Base-by-base conservation (phyloP, 1,139 yeast genomes). In the Saccharomyces hybrid region DNA sequence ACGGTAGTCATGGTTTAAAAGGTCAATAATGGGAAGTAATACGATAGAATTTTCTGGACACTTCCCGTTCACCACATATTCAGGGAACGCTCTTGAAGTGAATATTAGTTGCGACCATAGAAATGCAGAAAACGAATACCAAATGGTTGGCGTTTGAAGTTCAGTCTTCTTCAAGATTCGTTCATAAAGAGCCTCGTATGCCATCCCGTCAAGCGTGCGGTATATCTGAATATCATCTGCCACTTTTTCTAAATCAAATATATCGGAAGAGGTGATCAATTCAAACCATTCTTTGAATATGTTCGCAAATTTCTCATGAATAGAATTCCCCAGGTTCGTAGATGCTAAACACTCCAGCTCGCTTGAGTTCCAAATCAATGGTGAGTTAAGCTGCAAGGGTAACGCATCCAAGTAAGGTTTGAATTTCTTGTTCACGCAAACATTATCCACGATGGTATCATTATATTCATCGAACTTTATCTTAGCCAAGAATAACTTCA, bases 11-110 rank as follows among this genome's bases (percentile, higher is more conserved):
- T 88, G 97, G 63, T 90, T 90, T 56, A 90, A 70, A 31, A 88
- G 73, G 66, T 90, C 98, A 32, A 89, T 75, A 1, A 90, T 68
- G 0, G 98, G 98, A 26, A 90, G 66, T 49, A 90, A 73, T 73
- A 90, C 82, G 2, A 81, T 81, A 51, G 78, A 78, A 2, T 58
- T 62, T 11, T 63, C 64, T 14, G 70, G 66, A 7, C 68, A 62
- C 6, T 50, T 28, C 12, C 57, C 51, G 51, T 65, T 56, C 34
- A 76, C 59, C 56, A 86, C 65, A 66, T 81, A 70, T 62, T 81
- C 77, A 47, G 97, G 97, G 65, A 90, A 90, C 0, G 95, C 82
- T 58, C 97, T 76, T 0, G 96, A 84, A 47, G 85, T 80, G 59
- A 87, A 77, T 11, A 88, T 84, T 51, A 83, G 73, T 50, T 82